Evolutionary conservation across 129 eudicot species (phyloP).

Genomic region (Flaveria trinervia): DNA sequence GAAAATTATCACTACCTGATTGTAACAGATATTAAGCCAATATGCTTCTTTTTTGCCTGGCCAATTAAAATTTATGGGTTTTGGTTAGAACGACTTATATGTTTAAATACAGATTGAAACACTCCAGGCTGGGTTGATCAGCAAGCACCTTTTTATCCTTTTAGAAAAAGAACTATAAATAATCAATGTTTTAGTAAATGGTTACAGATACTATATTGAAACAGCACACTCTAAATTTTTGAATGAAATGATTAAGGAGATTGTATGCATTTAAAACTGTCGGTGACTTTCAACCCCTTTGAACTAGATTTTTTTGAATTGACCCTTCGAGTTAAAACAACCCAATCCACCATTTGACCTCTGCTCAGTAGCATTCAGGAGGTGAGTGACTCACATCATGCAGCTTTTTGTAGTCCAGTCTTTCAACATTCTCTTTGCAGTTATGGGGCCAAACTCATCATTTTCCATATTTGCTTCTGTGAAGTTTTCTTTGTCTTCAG

Average conservation of each 20-base stretch:
- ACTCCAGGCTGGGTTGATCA: not conserved
- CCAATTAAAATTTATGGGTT: not conserved
- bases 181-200: not conserved
- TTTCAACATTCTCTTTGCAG: constrained; percentile 59
- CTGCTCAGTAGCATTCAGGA: constrained; percentile 10
- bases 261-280: not conserved
- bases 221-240: not conserved
- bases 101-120: not conserved
- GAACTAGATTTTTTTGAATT: not conserved
- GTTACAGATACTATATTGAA: not conserved
- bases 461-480: constrained; percentile 30
- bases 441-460: constrained; percentile 41
- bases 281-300: not conserved
- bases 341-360: not conserved
- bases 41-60: not conserved
- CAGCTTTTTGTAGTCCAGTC: constrained; percentile 86
- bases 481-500: constrained; percentile 24
- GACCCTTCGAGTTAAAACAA: not conserved
- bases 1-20: not conserved
- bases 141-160: not conserved
- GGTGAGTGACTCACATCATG: constrained; percentile 70
- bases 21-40: not conserved
- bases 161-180: not conserved
- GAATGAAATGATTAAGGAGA: not conserved
- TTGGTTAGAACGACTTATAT: not conserved